phyloP scores from a whole-genome alignment of 768 basidiomycete genomes.

The Flagelloscypha sp. region DNA sequence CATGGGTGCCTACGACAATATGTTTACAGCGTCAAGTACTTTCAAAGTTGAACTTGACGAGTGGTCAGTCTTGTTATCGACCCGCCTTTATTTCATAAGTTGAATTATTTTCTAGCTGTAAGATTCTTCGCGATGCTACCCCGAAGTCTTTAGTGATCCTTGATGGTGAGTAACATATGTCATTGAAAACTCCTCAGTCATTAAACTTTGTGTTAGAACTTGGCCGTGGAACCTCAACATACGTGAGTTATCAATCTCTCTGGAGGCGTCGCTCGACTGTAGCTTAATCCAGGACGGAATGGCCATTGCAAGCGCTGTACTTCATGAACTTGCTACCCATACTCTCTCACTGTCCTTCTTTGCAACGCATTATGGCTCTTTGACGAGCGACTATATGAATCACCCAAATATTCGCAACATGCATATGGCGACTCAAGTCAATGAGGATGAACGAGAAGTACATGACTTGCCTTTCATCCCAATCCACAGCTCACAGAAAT shows the following conservation, averaged over 20 bases:
- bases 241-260: constrained; percentile 32
- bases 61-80: constrained; percentile 45
- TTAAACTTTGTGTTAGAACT: constrained; percentile 50
- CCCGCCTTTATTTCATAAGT: neutral
- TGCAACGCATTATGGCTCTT: constrained; percentile 93
- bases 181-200: constrained; percentile 8
- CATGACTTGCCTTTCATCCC: constrained; percentile 8
- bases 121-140: constrained; percentile 89
- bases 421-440: constrained; percentile 93
- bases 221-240: constrained; percentile 93
- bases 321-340: constrained; percentile 91
- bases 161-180: constrained; percentile 55
- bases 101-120: constrained; percentile 47
- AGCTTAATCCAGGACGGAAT: constrained; percentile 71
- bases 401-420: constrained; percentile 90
- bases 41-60: constrained; percentile 99
- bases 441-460: constrained; percentile 87
- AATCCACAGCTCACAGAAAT: neutral
- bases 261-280: constrained; percentile 5
- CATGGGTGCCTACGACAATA: constrained; percentile 98
- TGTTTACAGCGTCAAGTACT: constrained; percentile 90
- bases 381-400: constrained; percentile 89
- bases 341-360: constrained; percentile 91
- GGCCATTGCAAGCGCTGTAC: constrained; percentile 95
- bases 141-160: constrained; percentile 91